These are phyloP conservation scores for Peribolospora kevripleyi DNA, from an alignment of 768 basidiomycete species.

Conservation along the genomic window DNA sequence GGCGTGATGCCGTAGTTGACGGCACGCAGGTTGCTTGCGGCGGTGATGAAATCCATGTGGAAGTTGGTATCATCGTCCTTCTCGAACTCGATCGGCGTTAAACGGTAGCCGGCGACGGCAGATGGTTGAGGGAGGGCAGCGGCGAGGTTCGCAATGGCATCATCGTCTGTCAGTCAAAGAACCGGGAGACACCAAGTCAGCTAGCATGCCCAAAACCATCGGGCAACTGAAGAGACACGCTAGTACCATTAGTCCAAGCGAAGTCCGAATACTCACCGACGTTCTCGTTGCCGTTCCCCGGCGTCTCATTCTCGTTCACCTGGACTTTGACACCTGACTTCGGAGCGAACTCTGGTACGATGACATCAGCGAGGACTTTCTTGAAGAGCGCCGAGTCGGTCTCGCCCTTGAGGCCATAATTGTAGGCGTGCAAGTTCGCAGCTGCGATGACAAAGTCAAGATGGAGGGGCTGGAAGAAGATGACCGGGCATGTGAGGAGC, in stretches of 20 bases:
- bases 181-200: conserved; percentile 3
- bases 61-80: conserved; percentile 96
- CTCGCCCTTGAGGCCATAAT: conserved; percentile 85
- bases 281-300: conserved; percentile 25
- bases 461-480: conserved; percentile 42
- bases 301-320: conserved; percentile 73
- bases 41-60: conserved; percentile 97
- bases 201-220: neutral
- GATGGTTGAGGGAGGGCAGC: conserved; percentile 65
- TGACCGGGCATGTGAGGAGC: neutral
- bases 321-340: conserved; percentile 80
- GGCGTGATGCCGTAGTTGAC: conserved; percentile 72
- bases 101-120: conserved; percentile 80
- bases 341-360: conserved; percentile 80
- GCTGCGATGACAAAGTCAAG: conserved; percentile 71
- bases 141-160: conserved; percentile 29
- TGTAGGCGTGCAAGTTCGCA: conserved; percentile 90
- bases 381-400: conserved; percentile 54
- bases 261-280: conserved; percentile 17
- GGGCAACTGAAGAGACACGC: neutral
- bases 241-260: neutral
- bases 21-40: conserved; percentile 80
- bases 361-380: conserved; percentile 55
- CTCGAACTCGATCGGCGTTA: conserved; percentile 89
- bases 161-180: conserved; percentile 27